phyloP scores from a whole-genome alignment of 257 asterid species.

The Penstemon barbatus region DNA sequence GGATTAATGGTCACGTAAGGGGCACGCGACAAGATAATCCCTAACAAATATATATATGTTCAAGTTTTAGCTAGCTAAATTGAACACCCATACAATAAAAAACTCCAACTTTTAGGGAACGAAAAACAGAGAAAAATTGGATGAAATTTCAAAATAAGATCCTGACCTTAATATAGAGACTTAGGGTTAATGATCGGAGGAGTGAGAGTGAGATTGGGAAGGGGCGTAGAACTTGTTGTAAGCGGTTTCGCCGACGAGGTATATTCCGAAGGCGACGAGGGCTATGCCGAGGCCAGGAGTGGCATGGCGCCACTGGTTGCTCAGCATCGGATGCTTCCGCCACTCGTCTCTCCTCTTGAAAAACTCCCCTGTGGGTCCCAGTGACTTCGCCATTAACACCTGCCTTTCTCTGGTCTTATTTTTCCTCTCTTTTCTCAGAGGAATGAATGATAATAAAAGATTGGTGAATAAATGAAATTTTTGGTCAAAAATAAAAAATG shows the following conservation, averaged over 20 bases:
- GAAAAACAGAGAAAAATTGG: not conserved
- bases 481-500: too few relatives aligned
- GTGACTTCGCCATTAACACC: conserved; percentile 50
- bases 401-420: not conserved
- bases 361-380: conserved; percentile 92
- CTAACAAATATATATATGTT: too few relatives aligned
- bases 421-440: not conserved
- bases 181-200: conserved; percentile 22
- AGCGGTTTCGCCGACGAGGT: conserved; percentile 60
- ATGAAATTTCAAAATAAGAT: not conserved
- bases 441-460: not conserved
- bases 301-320: conserved; percentile 89
- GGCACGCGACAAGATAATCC: not conserved
- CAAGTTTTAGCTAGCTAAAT: not conserved
- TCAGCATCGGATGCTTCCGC: conserved; percentile 94
- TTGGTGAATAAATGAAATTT: too few relatives aligned
- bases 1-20: not conserved
- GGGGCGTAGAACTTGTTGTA: conserved; percentile 71
- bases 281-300: conserved; percentile 92
- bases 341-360: conserved; percentile 90
- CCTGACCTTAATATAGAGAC: not conserved
- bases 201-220: conserved; percentile 58
- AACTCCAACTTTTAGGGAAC: not conserved
- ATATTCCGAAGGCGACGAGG: conserved; percentile 73
- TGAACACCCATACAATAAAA: conserved; percentile 3